phyloP scores from a whole-genome alignment of 169 alveolate genomes.

The Besnoitia besnoiti region DNA sequence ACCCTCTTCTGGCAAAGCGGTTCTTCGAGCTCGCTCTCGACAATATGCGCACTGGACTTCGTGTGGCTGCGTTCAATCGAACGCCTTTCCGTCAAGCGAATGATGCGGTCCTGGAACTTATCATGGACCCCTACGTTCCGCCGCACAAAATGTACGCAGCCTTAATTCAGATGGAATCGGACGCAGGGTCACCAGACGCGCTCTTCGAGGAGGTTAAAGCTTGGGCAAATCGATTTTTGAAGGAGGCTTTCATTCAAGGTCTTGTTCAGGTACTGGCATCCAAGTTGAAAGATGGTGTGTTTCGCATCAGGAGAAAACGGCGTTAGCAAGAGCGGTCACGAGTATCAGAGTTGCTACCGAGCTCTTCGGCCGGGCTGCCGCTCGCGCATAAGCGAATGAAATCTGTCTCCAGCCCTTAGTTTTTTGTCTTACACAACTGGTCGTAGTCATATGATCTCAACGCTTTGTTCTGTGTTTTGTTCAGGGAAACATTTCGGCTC shows the following conservation, averaged over 20 bases:
- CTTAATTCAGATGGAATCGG: background rate
- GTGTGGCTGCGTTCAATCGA: conserved; percentile 7
- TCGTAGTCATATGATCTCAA: too few relatives aligned
- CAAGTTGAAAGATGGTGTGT: too few relatives aligned
- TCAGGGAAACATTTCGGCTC: background rate
- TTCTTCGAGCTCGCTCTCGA: conserved; percentile 18
- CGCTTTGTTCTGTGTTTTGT: background rate
- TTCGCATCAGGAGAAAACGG: too few relatives aligned
- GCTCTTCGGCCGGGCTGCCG: too few relatives aligned
- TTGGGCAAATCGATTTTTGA: background rate
- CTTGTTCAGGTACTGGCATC: conserved; percentile 25
- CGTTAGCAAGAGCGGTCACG: too few relatives aligned
- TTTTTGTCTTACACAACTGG: too few relatives aligned
- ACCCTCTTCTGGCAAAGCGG: conserved; percentile 7
- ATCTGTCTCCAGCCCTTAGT: too few relatives aligned
- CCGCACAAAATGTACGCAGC: background rate
- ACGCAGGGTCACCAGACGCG: background rate
- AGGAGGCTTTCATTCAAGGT: conserved; percentile 25
- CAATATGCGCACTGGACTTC: background rate
- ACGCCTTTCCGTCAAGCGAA: conserved; percentile 34
- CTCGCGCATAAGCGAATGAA: too few relatives aligned
- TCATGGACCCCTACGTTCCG: conserved; percentile 9
- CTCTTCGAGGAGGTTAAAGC: background rate
- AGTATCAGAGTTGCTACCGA: too few relatives aligned
- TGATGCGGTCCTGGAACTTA: background rate